Evolutionary conservation across 306 rosid species (phyloP), one percentile per base, ranked within the genome.

Genomic region (Prunus salicina): DNA sequence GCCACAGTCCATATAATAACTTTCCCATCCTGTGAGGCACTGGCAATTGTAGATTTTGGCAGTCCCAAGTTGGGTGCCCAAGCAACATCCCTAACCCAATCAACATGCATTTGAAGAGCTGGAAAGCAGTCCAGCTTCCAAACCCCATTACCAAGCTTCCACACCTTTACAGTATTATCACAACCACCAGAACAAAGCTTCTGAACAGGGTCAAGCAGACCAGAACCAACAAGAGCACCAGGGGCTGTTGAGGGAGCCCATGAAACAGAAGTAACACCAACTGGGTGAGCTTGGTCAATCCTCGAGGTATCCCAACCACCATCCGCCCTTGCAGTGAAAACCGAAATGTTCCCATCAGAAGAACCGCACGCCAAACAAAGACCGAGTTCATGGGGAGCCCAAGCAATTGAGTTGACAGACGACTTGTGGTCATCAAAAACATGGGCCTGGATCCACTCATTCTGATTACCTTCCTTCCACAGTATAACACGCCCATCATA

Each of bases 81-180:
- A 8, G 97, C 96, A 64, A 92, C 93, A 69, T 90, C 96, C 68
- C 93, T 86, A 73, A 90, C 97, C 93, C 96, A 90, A 89, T 92
- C 97, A 24, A 78, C 78, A 60, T 92, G 97, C 96, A 84, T 90
- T 27, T 88, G 87, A 84, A 90, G 93, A 62, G 97, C 92, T 41
- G 97, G 96, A 79, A 87, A 92, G 85, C 96, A 92, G 67, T 92
- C 97, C 96, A 88, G 81, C 89, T 87, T 92, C 96, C 97, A 92
- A 46, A 49, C 64, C 30, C 96, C 97, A 72, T 90, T 84, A 70
- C 20, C 72, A 25, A 87, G 91, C 82, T 87, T 88, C 97, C 93
- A 90, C 52, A 90, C 88, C 81, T 87, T 92, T 51, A 92, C 92
- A 58, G 92, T 92, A 57, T 92, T 92, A 77, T 92, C 97, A 84